Evolutionary conservation across 345 rosid genomes (phyloP).

Genomic region (Zanthoxylum bungeanum): DNA sequence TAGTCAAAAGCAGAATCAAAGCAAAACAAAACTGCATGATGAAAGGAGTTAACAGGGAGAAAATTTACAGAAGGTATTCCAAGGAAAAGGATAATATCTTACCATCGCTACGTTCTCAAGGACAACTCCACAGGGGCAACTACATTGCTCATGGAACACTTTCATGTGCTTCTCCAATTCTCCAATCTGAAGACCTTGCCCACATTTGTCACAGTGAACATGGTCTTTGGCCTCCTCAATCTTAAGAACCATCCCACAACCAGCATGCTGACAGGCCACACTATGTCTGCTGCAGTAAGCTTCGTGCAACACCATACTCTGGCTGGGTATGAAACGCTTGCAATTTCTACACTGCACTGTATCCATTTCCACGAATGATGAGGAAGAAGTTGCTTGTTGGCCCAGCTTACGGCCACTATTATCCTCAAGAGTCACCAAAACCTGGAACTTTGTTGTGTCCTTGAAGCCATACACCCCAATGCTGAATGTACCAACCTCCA

Average conservation of each 20-base stretch:
- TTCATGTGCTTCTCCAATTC: conserved; percentile 94
- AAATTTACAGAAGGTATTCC: not conserved
- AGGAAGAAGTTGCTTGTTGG: conserved; percentile 49
- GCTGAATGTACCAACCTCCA: conserved; percentile 72
- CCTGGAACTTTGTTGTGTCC: conserved; percentile 60
- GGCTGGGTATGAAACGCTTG: conserved; percentile 75
- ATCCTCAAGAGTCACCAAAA: conserved; percentile 52
- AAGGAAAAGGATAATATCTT: conserved; percentile 15
- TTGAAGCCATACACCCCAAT: conserved; percentile 80
- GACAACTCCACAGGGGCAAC: conserved; percentile 73
- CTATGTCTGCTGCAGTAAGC: conserved; percentile 87
- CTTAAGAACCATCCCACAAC: conserved; percentile 80
- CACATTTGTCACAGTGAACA: conserved; percentile 83
- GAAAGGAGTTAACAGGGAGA: not conserved
- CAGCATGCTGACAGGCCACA: conserved; percentile 58
- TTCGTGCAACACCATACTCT: conserved; percentile 80
- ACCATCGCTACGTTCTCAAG: conserved; percentile 94
- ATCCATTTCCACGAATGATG: conserved; percentile 57
- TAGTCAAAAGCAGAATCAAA: not conserved
- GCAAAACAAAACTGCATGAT: not conserved
- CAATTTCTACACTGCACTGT: conserved; percentile 85
- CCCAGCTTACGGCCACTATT: conserved; percentile 43
- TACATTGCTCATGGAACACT: conserved; percentile 82
- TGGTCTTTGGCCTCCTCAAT: conserved; percentile 70
- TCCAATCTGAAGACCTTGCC: conserved; percentile 64